Percentiles rank a stretch among this genome's conserved stretches.
Conservation (phyloP, 495 filamentous ascomycete species). For the Aspergillus campestris region DNA sequence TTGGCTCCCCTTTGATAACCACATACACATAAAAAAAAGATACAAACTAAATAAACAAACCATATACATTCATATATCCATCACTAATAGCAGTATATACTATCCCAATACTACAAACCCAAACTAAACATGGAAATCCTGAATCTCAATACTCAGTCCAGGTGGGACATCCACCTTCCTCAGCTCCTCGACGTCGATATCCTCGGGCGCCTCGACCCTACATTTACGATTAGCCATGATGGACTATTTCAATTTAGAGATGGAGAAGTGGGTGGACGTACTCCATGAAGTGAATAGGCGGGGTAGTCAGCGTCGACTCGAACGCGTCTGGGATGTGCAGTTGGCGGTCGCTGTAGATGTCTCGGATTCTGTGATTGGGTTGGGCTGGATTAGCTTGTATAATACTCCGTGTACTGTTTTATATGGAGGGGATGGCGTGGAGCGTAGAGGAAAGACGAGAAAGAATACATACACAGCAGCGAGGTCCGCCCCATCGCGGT, state of each 20-base stretch:
- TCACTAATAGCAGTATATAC: not conserved
- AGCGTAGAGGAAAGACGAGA: not conserved
- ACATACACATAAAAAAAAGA: too few species aligned
- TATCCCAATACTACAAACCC: not conserved
- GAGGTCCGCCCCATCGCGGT: conserved; percentile 14
- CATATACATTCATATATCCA: not conserved
- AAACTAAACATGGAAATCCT: conserved; percentile 4
- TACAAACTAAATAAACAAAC: too few species aligned
- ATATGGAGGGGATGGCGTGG: not conserved
- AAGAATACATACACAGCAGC: conserved; percentile 4
- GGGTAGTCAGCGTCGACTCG: conserved; percentile 11
- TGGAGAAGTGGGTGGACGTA: conserved; percentile 3
- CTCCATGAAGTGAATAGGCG: conserved; percentile 16
- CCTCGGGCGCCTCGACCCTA: conserved; percentile 13
- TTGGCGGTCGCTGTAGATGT: conserved; percentile 9
- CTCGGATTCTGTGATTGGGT: conserved; percentile 3
- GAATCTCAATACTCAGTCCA: conserved; percentile 12
- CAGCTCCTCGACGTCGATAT: conserved; percentile 8
- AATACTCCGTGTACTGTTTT: too few species aligned
- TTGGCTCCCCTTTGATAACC: too few species aligned
- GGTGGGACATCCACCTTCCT: conserved; percentile 9
- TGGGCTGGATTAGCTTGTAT: too few species aligned
- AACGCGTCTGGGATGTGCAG: conserved; percentile 12
- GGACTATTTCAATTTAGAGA: too few species aligned
- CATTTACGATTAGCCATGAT: not conserved